Evolutionary conservation across 768 basidiomycete genomes (phyloP), one percentile per base, ranked within the genome.

Genomic region (Auricularia cornea): DNA sequence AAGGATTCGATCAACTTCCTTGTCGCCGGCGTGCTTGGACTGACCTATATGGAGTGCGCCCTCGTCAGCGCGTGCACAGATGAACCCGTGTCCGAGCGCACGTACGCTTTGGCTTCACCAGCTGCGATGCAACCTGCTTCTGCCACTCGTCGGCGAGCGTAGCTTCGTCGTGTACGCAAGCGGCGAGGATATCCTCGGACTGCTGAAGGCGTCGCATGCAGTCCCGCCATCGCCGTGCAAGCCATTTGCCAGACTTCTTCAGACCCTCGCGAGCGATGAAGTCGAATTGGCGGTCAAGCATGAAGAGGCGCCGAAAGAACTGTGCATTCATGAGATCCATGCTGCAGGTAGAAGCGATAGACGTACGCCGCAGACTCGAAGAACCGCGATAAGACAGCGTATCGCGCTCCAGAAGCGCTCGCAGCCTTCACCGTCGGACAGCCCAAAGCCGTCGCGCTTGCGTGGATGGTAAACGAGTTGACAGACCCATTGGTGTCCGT

Each of bases 321-420:
- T 63, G 26, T 16, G 20, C 18, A 29, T 2, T 28, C 20, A 28
- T 6, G 30, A 29, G 12, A 18, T 26, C 23, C 10, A 32, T 52
- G 33, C 28, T n/a, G 26, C 20, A 10, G 29, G 11, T 4, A 30
- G 3, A 16, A 59, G 20, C 10, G 20, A n/a, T 51, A 52, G 3
- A n/a, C 63, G 29, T 31, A 63, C 63, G 20, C 63, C 63, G 31
- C 28, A 20, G 12, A 59, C 26, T 18, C 63, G 5, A 3, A 63
- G 29, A 12, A 51, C 26, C 3, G 59, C 29, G 38, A 63, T 60
- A 29, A 59, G 56, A 4, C 30, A 59, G 16, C 63, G 16, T 10
- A 57, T n/a, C n/a, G 38, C 14, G 41, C 63, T 63, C 63, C 63
- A 63, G 30, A 63, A 35, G 59, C 63, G 23, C 52, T 63, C 63